Evolutionary conservation across 1,284 basidiomycete species (phyloP), one percentile per base, ranked within the genome.

Genomic region (Thecaphora thlaspeos): DNA sequence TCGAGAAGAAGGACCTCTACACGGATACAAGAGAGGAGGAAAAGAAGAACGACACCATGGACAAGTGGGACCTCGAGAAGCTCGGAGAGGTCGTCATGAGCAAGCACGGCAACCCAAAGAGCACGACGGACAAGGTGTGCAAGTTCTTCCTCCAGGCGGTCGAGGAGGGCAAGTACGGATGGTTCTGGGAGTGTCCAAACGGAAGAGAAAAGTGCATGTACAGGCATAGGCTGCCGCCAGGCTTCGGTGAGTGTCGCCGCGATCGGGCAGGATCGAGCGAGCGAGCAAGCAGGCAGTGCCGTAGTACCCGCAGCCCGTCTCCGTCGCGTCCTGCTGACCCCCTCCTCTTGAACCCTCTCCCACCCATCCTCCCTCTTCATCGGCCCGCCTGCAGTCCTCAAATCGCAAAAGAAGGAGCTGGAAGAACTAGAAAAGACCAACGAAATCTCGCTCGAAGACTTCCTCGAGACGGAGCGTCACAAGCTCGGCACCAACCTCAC

Each of bases 381-480:
- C 12, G 21, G 19, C 23, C 24, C 19, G 40, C 23, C 17, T 38
- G 11, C 46, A 42, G 72, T 95, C 21, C 85, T 96, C 70, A 94
- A 90, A 79, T 89, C 90, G 4, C 89, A 95, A 79, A 88, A 84
- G 80, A 80, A 80, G 58, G 79, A 80, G 47, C 70, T 75, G 38
- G 80, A 80, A 45, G 79, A 89, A 1, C 88, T 88, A 34, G 93
- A 92, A 79, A 89, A 88, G 41, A 89, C 91, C 19, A 76, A 73
- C 68, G 82, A 84, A 48, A 97, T 99, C 76, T 91, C 89, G 58
- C 75, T 98, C 47, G 94, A 98, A 78, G 95, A 98, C 69, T 99
- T 99, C 82, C 79, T 99, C 55, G 94, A 99, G 81, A 92, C 96
- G 84, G 91, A 95, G 88, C 87, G 94, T 49, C 94, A 98, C 82